A percentile compares a stretch with the other conserved stretches of the same genome.
Evolutionary conservation across 306 rosid species (phyloP).

Genomic region (Dicorynia guianensis): DNA sequence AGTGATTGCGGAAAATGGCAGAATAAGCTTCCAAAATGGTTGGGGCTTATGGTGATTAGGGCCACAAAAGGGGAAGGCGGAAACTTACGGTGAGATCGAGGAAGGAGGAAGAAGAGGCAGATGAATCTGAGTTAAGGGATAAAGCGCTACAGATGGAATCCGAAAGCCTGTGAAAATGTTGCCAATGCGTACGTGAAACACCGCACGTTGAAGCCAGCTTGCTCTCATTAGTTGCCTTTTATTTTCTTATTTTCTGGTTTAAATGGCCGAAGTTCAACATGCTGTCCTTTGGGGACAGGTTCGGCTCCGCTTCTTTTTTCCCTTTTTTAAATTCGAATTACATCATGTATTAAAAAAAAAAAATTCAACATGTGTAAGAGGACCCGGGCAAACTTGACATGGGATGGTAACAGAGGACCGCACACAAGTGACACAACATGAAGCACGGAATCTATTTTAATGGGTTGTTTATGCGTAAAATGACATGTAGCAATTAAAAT

Average conservation of each 20-base stretch:
- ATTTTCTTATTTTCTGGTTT: background rate
- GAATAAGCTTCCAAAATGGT: background rate
- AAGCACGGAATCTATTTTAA: too few relatives aligned
- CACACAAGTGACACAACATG: too few relatives aligned
- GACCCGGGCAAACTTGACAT: too few relatives aligned
- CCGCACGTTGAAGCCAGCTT: constrained; percentile 20
- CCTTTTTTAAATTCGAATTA: too few relatives aligned
- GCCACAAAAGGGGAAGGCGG: background rate
- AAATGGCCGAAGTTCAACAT: too few relatives aligned
- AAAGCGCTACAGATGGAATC: constrained; percentile 17
- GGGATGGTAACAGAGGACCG: too few relatives aligned
- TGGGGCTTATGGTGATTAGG: constrained; percentile 19
- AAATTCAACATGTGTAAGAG: too few relatives aligned
- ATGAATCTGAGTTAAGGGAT: constrained; percentile 22
- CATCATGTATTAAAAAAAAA: too few relatives aligned
- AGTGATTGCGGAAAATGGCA: background rate
- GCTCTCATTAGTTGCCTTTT: constrained; percentile 5
- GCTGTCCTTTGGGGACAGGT: too few relatives aligned
- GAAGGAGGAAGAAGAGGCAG: background rate
- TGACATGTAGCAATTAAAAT: constrained; percentile 13
- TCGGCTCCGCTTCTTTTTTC: too few relatives aligned
- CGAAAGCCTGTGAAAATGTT: background rate
- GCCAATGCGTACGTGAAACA: constrained; percentile 23
- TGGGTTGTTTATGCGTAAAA: background rate
- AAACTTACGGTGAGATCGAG: constrained; percentile 28